phyloP scores from a whole-genome alignment of 164 flowering plant genomes.

The Amborella trichopoda region DNA sequence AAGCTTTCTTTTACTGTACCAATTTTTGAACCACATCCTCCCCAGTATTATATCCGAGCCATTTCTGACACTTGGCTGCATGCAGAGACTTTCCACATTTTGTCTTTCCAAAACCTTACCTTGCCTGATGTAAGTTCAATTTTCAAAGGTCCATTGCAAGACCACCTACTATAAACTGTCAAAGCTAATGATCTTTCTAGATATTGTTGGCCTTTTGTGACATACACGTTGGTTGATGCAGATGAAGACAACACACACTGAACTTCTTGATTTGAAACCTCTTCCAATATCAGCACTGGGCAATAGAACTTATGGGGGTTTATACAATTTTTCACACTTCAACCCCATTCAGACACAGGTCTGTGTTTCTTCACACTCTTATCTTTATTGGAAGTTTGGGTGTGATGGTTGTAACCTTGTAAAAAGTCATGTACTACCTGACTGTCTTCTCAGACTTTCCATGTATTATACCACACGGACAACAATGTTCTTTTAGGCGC shows the following conservation, averaged over 20 bases:
- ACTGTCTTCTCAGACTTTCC: slow-evolving; percentile 56
- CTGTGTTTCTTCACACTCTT: slow-evolving; percentile 1
- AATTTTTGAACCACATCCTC: slow-evolving; percentile 99
- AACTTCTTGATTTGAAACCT: slow-evolving; percentile 90
- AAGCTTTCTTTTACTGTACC: slow-evolving; percentile 93
- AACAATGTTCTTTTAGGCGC: slow-evolving; percentile 92
- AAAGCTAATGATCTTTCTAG: too few relatives aligned
- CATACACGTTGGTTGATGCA: slow-evolving; percentile 31
- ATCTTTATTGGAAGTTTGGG: neutral
- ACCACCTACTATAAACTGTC: too few relatives aligned
- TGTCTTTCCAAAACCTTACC: slow-evolving; percentile 77
- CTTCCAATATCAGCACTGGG: slow-evolving; percentile 84
- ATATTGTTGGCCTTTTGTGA: too few relatives aligned
- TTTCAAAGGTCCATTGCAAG: too few relatives aligned
- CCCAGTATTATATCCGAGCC: slow-evolving; percentile 89
- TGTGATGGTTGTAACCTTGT: neutral
- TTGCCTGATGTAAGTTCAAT: slow-evolving; percentile 92
- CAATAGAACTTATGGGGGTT: slow-evolving; percentile 49
- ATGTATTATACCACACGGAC: slow-evolving; percentile 82
- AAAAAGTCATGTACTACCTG: neutral
- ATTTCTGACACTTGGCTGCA: slow-evolving; percentile 97
- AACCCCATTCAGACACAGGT: slow-evolving; percentile 99
- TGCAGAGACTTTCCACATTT: slow-evolving; percentile 70
- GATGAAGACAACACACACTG: slow-evolving; percentile 80
- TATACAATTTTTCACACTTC: slow-evolving; percentile 88